Base-by-base conservation (phyloP, 139 green algal genomes). In the Mesostigma viride region DNA sequence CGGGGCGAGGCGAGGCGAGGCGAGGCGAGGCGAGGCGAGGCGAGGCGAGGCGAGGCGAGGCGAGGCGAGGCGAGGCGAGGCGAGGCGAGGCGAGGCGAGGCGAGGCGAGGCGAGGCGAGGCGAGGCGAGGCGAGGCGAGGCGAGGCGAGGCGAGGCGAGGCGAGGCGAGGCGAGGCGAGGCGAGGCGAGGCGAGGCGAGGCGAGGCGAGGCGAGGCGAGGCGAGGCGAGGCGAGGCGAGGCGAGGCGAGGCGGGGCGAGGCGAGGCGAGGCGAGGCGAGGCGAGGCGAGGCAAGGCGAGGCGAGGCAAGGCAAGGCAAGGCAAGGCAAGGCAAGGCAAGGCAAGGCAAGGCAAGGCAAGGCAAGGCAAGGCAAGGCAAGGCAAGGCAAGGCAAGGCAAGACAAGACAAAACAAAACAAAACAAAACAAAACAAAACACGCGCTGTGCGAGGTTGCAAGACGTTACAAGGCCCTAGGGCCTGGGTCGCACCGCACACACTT, bases 41-140 rank as follows among this genome's bases (percentile, higher is more conserved):
- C 56, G 30, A 8, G 56, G 56, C 56, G 30, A 8, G 56, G 56
- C 56, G 30, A 8, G 56, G 56, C 56, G 30, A 8, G 56, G 27
- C 27, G 30, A 8, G 30, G 56, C 56, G 30, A 8, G 27, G 28
- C 56, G 56, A 8, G 27, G 56, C 56, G 56, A 8, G 27, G 56
- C 30, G 56, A 8, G 56, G 56, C 56, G 56, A 8, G 56, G 56
- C 56, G 56, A 8, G 56, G 56, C 56, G 56, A 8, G 56, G 56
- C 56, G 56, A 8, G 56, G 56, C 56, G 56, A 8, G 56, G 56
- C 56, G 56, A 8, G 56, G 56, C 56, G 56, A 8, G 56, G 56
- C 56, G 56, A 8, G 56, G 56, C 56, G 56, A 8, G 56, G 56
- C 56, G 56, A 8, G 56, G 56, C 56, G 56, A 8, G 56, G 56